phyloP scores from a whole-genome alignment of 2,329 filamentous ascomycete genomes.

The Chaetomium olivaceum region DNA sequence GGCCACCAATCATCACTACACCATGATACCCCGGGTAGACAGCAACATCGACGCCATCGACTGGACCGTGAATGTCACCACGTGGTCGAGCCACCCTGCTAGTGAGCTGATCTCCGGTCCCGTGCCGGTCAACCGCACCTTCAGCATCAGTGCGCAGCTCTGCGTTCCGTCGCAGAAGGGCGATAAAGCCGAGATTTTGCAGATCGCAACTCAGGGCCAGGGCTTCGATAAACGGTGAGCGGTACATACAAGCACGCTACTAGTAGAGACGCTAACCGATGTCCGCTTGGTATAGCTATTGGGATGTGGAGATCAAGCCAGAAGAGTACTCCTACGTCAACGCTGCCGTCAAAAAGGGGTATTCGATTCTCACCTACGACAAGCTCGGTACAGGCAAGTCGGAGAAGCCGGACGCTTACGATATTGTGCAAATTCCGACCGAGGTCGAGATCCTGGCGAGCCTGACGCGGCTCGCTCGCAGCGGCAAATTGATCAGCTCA shows the following conservation, averaged over 20 bases:
- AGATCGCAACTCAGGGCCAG: conserved; percentile 47
- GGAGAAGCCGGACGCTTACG: conserved; percentile 58
- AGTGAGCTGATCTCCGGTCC: background rate
- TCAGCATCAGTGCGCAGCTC: conserved; percentile 31
- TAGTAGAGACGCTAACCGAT: background rate
- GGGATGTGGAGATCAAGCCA: conserved; percentile 58
- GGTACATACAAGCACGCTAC: background rate
- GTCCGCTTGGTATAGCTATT: conserved; percentile 58
- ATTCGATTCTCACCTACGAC: conserved; percentile 62
- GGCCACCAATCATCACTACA: conserved; percentile 24
- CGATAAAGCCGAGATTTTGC: conserved; percentile 34
- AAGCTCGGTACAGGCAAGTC: conserved; percentile 62
- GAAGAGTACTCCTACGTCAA: conserved; percentile 65
- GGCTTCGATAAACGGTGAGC: conserved; percentile 40
- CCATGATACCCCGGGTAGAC: conserved; percentile 31
- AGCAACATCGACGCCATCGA: conserved; percentile 35
- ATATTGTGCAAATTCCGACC: conserved; percentile 55
- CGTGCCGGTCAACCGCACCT: conserved; percentile 23
- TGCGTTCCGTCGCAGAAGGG: conserved; percentile 28
- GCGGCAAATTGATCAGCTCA: conserved; percentile 44
- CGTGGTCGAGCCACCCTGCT: conserved; percentile 13
- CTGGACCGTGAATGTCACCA: conserved; percentile 31
- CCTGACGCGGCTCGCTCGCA: conserved; percentile 53
- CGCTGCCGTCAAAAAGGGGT: conserved; percentile 48
- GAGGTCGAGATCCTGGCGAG: conserved; percentile 56